Conservation (phyloP, 306 rosid genomes). For the Lathyrus aphaca region DNA sequence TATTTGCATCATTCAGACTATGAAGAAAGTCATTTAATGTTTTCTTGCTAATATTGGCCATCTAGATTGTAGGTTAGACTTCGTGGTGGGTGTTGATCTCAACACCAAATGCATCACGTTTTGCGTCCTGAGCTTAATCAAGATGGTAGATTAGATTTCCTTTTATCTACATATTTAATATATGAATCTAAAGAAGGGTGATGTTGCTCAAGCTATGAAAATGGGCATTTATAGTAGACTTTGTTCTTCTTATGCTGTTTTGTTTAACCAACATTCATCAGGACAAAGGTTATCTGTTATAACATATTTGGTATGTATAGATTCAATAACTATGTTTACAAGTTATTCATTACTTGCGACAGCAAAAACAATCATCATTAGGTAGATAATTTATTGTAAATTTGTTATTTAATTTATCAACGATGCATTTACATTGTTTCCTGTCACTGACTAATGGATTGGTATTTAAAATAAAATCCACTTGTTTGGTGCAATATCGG, state of each 20-base stretch:
- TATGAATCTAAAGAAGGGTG: not conserved
- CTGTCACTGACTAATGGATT: not conserved
- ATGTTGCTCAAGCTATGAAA: not conserved
- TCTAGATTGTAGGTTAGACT: too few species aligned
- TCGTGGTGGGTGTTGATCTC: too few species aligned
- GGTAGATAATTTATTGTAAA: constrained; percentile 5
- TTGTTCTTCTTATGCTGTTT: too few species aligned
- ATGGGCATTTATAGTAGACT: constrained; percentile 5
- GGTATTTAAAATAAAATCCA: constrained; percentile 16
- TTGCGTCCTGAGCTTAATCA: constrained; percentile 15
- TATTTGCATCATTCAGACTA: too few species aligned
- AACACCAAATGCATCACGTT: constrained; percentile 3
- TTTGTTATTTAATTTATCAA: constrained; percentile 19
- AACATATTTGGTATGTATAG: constrained; percentile 6
- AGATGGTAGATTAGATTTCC: too few species aligned
- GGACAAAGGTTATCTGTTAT: not conserved
- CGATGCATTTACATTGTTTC: constrained; percentile 33
- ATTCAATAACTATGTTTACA: constrained; percentile 1
- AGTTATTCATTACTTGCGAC: not conserved
- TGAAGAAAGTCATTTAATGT: too few species aligned
- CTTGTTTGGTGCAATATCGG: not conserved
- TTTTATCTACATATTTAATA: constrained; percentile 7
- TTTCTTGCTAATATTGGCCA: too few species aligned
- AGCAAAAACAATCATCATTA: too few species aligned
- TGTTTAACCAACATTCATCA: not conserved